phyloP scores from a whole-genome alignment of 805 yeast genomes.

The Nakazawaea laoshanensis region DNA sequence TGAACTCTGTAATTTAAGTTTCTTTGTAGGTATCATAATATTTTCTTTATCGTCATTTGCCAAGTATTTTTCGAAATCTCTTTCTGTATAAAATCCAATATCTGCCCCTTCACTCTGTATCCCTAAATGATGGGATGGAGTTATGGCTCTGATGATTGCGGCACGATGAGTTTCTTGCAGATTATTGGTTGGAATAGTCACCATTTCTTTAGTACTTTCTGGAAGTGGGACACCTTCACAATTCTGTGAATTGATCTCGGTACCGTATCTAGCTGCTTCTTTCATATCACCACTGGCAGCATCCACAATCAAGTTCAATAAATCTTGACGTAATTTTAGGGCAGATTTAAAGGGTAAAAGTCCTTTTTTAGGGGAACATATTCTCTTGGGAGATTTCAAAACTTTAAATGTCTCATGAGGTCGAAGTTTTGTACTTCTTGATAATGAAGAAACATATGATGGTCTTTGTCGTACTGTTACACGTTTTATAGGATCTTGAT shows the following conservation, averaged over 20 bases:
- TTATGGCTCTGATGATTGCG: slow-evolving; percentile 25
- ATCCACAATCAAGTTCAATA: slow-evolving; percentile 46
- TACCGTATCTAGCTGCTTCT: slow-evolving; percentile 64
- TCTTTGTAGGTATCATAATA: slow-evolving; percentile 4
- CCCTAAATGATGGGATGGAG: slow-evolving; percentile 11
- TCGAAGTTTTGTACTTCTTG: slow-evolving; percentile 9
- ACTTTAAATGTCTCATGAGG: no score
- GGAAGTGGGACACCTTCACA: slow-evolving; percentile 59
- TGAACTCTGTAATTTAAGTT: neutral
- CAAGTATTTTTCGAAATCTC: slow-evolving; percentile 16
- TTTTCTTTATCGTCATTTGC: slow-evolving; percentile 9
- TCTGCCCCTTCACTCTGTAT: slow-evolving; percentile 5
- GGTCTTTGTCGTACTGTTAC: no score
- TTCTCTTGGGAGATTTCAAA: slow-evolving; percentile 28
- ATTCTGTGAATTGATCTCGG: slow-evolving; percentile 56
- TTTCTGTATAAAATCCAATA: slow-evolving; percentile 22
- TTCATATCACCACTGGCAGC: slow-evolving; percentile 50
- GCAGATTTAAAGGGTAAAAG: slow-evolving; percentile 24
- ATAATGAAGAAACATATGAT: no score
- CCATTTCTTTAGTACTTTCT: slow-evolving; percentile 45
- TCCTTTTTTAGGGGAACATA: slow-evolving; percentile 32
- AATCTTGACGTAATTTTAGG: slow-evolving; percentile 19
- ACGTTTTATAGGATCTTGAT: slow-evolving; percentile 9
- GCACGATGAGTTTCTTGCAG: slow-evolving; percentile 22
- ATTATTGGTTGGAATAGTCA: slow-evolving; percentile 44